Conservation (phyloP, 108 stramenopile genomes). For the Aurantiochytrium sp. region DNA sequence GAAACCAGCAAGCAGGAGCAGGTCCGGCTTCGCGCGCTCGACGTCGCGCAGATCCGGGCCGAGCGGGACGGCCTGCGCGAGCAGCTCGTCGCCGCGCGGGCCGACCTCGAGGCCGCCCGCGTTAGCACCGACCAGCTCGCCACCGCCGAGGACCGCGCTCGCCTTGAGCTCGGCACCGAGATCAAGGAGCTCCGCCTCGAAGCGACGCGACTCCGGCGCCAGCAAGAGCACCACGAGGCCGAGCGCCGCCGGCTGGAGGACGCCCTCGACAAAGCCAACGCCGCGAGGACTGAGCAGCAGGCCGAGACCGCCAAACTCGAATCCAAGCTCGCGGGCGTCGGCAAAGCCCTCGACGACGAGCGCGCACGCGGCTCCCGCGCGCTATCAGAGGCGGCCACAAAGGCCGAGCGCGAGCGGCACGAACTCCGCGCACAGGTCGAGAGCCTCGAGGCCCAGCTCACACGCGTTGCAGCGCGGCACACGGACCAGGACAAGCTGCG, state of each 20-base stretch:
- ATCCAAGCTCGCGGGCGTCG: not conserved
- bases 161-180: not conserved
- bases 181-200: not conserved
- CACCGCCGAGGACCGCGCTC: not conserved
- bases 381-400: not conserved
- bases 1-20: slow-evolving; percentile 15
- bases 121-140: not conserved
- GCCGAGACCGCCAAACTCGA: not conserved
- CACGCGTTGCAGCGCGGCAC: not conserved
- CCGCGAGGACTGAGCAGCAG: not conserved
- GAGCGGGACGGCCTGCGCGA: not conserved
- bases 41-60: not conserved
- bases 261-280: not conserved
- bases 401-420: not conserved
- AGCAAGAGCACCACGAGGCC: not conserved
- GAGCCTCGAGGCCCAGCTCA: not conserved
- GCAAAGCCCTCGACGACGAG: not conserved
- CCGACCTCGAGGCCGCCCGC: not conserved
- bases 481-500: not conserved
- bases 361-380: not conserved
- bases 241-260: not conserved
- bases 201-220: not conserved
- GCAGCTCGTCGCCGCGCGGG: not conserved
- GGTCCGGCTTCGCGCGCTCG: not conserved
- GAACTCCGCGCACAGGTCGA: not conserved